A percentile compares a stretch with the other conserved stretches of the same genome.
Conservation (phyloP, 768 basidiomycete genomes). For the Hygrocybe coccinea region DNA sequence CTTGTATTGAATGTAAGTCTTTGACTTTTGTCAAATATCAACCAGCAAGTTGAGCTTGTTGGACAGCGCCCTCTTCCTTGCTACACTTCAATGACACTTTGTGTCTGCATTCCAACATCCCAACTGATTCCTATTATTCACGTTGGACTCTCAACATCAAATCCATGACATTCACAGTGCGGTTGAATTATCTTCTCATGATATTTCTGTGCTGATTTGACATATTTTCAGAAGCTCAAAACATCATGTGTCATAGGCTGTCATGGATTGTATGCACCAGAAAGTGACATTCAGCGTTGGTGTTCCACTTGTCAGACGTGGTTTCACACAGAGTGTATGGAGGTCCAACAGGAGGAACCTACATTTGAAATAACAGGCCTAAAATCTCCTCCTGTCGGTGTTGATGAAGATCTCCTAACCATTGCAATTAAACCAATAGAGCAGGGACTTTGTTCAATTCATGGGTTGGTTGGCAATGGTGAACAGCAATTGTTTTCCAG, state of each 20-base stretch:
- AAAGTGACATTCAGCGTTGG: not conserved
- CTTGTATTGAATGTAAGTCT: not conserved
- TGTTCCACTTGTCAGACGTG: not conserved
- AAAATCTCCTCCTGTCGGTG: not conserved
- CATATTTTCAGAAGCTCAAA: not conserved
- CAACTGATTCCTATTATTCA: not conserved
- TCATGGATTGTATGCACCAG: not conserved
- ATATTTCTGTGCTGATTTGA: not conserved
- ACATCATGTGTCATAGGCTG: not conserved
- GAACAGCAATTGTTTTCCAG: not conserved
- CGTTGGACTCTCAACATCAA: not conserved
- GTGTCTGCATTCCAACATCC: not conserved
- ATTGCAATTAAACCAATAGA: not conserved
- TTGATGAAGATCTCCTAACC: not conserved
- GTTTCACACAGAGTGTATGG: not conserved
- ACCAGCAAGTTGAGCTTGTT: not conserved
- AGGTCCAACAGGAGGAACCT: not conserved
- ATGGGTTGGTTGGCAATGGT: not conserved
- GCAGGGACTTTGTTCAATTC: not conserved
- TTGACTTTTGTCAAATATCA: not conserved
- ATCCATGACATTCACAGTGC: not conserved
- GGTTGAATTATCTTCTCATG: not conserved
- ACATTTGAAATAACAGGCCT: not conserved
- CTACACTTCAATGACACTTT: not conserved
- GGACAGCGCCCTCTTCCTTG: not conserved